phyloP scores from a whole-genome alignment of 371 early-diverging fungal species.

The Apophysomyces trapeziformis region DNA sequence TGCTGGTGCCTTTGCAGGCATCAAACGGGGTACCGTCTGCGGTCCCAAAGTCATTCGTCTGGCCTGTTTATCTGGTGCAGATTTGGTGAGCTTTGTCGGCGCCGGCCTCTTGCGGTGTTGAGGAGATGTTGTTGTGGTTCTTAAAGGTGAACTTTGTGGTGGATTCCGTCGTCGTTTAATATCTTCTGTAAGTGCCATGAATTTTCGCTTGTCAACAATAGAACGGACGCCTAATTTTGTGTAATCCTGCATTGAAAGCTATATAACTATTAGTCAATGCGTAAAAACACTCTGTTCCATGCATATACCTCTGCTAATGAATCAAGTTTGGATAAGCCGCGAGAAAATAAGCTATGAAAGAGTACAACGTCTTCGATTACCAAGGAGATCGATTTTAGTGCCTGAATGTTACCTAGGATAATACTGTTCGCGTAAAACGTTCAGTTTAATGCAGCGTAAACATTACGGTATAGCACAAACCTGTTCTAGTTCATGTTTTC shows the following conservation, averaged over 20 bases:
- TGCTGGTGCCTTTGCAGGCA: slow-evolving; percentile 9
- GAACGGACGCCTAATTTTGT: slow-evolving; percentile 32
- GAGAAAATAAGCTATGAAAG: neutral
- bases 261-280: neutral
- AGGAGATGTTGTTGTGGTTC: slow-evolving; percentile 1
- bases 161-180: slow-evolving; percentile 19
- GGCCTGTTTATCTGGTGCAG: slow-evolving; percentile 22
- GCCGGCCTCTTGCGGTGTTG: slow-evolving; percentile 18
- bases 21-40: slow-evolving; percentile 17
- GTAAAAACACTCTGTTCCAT: neutral
- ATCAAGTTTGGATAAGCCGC: neutral
- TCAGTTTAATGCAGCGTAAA: neutral
- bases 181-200: slow-evolving; percentile 32
- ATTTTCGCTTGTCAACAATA: slow-evolving; percentile 35
- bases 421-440: neutral
- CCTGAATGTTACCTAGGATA: neutral
- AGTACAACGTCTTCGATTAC: neutral
- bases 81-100: slow-evolving; percentile 5
- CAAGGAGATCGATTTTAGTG: neutral
- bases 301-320: slow-evolving; percentile 5
- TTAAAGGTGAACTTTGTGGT: slow-evolving; percentile 12
- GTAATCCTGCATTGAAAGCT: slow-evolving; percentile 35
- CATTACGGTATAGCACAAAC: neutral
- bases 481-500: slow-evolving; percentile 7
- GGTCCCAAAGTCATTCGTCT: slow-evolving; percentile 29